Evolutionary conservation across 2,329 filamentous ascomycete genomes (phyloP).

Genomic region (Penicillium fuscoglaucum): DNA sequence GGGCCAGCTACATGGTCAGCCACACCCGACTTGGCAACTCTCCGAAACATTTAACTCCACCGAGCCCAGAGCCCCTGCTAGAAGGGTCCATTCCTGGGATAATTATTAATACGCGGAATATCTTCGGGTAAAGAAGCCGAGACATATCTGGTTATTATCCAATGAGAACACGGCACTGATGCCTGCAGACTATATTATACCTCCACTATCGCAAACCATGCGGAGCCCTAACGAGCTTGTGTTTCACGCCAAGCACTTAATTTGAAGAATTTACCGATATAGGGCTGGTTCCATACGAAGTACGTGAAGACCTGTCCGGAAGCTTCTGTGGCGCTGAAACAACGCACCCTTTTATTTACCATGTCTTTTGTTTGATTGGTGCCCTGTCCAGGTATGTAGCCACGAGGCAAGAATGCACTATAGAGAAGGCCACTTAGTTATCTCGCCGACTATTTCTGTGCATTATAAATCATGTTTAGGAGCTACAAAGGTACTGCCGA

Average conservation of each 20-base stretch:
- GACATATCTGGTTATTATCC: neutral
- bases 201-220: neutral
- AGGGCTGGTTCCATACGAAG: neutral
- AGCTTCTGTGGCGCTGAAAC: neutral
- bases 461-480: neutral
- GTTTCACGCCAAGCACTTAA: conserved; percentile 4
- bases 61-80: too few relatives aligned
- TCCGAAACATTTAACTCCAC: conserved; percentile 2
- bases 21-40: neutral
- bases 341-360: neutral
- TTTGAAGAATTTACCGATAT: neutral
- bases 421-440: too few relatives aligned
- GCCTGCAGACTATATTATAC: too few relatives aligned
- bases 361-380: neutral
- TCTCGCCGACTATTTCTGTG: neutral
- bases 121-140: conserved; percentile 1
- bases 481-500: neutral
- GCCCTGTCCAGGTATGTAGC: neutral
- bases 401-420: neutral
- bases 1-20: neutral
- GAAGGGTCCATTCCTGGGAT: neutral
- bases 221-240: conserved; percentile 5
- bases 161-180: neutral
- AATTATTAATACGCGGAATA: neutral
- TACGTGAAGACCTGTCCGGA: neutral